Evolutionary conservation across 2,329 filamentous ascomycete species (phyloP), one percentile per base, ranked within the genome.

Genomic region (Fusarium sp.): DNA sequence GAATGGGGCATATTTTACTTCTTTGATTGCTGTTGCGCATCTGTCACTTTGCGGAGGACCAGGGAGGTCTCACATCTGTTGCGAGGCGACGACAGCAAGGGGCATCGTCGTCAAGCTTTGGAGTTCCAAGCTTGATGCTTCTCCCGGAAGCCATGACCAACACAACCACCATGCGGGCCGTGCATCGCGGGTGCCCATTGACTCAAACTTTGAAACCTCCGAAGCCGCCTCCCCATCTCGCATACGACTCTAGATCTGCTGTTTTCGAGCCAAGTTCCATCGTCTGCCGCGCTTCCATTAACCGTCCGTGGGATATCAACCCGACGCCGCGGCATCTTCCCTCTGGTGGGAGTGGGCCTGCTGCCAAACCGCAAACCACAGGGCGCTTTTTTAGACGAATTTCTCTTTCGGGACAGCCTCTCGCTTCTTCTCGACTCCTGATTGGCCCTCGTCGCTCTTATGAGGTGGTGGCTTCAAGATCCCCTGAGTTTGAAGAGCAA

Each of bases 371-470:
- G 73, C 68, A 77, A 75, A 75, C 72, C 62, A 65, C 72, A 70
- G 74, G 54, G 63, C 72, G 61, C 61, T 59, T 58, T 63, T 63
- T 64, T 73, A 78, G 77, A 78, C 77, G 77, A 77, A 33, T 78
- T 77, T 61, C 76, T 78, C 59, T 70, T 76, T 78, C 68, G 64
- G 75, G 77, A 71, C 61, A 58, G 56, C 67, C 62, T 57, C 64
- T 69, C 65, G 56, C 58, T 69, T 65, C 57, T 68, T 33, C 31
- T 36, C 42, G 50, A 13, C 57, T 10, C 60, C 25, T 63, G 63
- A 78, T 78, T 78, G 77, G 77, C 29, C 16, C 27, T 31, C 40
- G 14, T 35, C 13, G 45, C 20, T 54, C 52, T 66, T 33, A 42
- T 35, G 35, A 16, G 35, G 60, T 40, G 33, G 38, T 65, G 58